Conservation (phyloP, 2,329 filamentous ascomycete species). For the Thyridium curvatum region DNA sequence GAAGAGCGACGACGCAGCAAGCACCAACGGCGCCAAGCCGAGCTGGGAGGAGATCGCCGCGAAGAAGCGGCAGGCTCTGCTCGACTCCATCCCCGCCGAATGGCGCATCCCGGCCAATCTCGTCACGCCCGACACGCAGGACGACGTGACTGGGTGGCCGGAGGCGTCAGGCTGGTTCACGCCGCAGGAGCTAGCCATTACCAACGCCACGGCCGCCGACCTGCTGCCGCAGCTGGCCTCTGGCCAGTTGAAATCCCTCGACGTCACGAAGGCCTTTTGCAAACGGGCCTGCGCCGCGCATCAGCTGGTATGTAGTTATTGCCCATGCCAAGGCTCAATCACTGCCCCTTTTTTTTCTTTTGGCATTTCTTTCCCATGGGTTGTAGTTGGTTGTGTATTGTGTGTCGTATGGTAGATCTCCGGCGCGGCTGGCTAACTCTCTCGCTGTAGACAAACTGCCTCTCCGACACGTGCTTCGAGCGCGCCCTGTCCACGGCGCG, state of each 20-base stretch:
- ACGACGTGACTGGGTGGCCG: slow-evolving; percentile 52
- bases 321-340: no score
- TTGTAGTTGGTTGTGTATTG: no score
- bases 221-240: slow-evolving; percentile 26
- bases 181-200: slow-evolving; percentile 29
- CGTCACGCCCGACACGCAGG: slow-evolving; percentile 44
- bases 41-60: slow-evolving; percentile 35
- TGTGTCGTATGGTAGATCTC: no score
- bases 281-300: slow-evolving; percentile 30
- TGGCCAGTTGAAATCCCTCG: slow-evolving; percentile 27
- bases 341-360: no score
- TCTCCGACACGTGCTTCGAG: slow-evolving; percentile 47
- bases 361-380: no score
- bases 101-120: slow-evolving; percentile 49
- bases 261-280: slow-evolving; percentile 28
- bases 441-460: slow-evolving; percentile 37
- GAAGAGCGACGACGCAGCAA: neutral
- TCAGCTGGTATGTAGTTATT: slow-evolving; percentile 20
- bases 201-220: slow-evolving; percentile 21
- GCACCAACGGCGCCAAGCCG: neutral
- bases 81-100: slow-evolving; percentile 46
- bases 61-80: slow-evolving; percentile 35
- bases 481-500: slow-evolving; percentile 41
- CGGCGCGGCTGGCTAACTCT: no score
- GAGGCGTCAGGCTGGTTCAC: slow-evolving; percentile 54